Base-by-base conservation (phyloP, 176 grass and related monocot genomes). In the Saccharum spontaneum region DNA sequence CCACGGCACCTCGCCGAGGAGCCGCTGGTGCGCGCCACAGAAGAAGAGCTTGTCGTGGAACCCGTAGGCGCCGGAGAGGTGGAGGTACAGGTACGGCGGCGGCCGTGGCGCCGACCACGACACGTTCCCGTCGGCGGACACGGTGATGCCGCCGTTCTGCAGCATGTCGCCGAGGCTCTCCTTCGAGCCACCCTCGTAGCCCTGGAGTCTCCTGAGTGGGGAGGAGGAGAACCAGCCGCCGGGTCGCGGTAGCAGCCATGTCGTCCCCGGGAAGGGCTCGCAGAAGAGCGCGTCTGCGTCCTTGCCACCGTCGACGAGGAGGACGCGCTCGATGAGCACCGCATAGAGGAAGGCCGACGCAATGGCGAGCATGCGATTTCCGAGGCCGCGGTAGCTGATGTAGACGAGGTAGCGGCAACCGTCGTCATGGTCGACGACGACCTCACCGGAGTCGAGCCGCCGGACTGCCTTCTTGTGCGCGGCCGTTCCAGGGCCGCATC, bases 381-480 rank as follows among this genome's bases (percentile, higher is more conserved):
- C 91, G 38, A 97, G 84, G 49, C 94, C 94, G 10, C 83, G 87
- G 69, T 82, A 97, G 72, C 84, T 80, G 16, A 93, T 86, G 79
- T 85, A 93, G 5, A 93, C 87, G 8, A 97, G 60, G 79, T 97
- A 97, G 39, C 87, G 88, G 87, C 94, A 97, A 18, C 13, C 46
- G 3, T 49, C 71, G 3, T 22, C 45, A 4, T 31, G 24, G 70
- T 40, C 24, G 30, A 73, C 18, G 23, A 3, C 15, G 15, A 46
- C 73, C 18, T 67, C 80, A 68, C 81, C 89, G 50, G 81, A 85
- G 43, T 84, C 84, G 26, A 91, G 78, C 57, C 44, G 68, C 45
- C 85, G 15, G 41, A 91, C 46, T 23, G 91, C 79, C 23, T 80
- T 69, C 34, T 67, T 36, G 66, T 97, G 86, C 8, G 73, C 54